Evolutionary conservation across 148 eudicot genomes (phyloP).

Genomic region (Cornus kousa): DNA sequence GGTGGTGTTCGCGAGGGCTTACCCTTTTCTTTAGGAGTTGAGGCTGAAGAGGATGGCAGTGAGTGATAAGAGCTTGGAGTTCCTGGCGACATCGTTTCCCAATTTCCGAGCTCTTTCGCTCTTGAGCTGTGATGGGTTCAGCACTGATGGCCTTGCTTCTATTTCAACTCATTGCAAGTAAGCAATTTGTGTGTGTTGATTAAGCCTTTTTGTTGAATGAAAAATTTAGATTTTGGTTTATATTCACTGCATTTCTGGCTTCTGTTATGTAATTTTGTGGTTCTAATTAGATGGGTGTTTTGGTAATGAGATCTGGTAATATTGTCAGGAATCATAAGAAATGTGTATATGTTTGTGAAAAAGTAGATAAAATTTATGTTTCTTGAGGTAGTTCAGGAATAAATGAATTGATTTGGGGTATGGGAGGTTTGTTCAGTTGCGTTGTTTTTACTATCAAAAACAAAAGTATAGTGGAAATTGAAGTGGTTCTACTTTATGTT

Average conservation of each 20-base stretch:
- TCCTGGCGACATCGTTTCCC: constrained; percentile 51
- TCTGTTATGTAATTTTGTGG: background rate
- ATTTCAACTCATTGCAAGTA: constrained; percentile 88
- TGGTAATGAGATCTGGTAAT: background rate
- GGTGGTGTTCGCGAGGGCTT: constrained; percentile 43
- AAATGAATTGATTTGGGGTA: constrained; percentile 6
- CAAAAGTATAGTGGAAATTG: constrained; percentile 9
- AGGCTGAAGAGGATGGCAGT: constrained; percentile 82
- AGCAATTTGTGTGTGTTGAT: background rate
- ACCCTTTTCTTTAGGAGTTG: constrained; percentile 79
- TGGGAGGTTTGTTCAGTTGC: background rate
- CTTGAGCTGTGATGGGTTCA: constrained; percentile 83
- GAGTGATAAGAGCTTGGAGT: constrained; percentile 74
- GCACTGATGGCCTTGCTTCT: constrained; percentile 69
- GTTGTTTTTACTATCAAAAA: background rate
- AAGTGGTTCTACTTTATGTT: constrained; percentile 16
- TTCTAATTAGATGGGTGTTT: background rate
- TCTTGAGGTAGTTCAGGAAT: background rate
- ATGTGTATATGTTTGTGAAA: background rate
- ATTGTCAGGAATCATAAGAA: background rate
- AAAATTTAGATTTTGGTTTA: background rate
- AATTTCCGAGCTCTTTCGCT: constrained; percentile 64
- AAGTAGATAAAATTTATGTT: background rate
- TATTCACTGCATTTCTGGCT: background rate
- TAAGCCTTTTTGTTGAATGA: background rate